Evolutionary conservation across 306 rosid genomes (phyloP).

Genomic region (Rubus idaeus): DNA sequence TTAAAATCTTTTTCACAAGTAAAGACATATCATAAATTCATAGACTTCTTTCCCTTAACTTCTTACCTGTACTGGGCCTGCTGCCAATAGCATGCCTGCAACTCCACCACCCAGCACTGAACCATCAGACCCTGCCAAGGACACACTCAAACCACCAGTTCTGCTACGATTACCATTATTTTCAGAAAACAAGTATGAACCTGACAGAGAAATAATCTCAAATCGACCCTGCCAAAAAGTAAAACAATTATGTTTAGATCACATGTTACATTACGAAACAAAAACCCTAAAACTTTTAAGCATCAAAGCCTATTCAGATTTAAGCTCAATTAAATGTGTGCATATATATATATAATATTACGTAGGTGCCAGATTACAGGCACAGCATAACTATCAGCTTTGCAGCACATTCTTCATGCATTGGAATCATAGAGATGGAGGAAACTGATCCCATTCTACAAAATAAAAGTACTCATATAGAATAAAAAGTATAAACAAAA

Average conservation of each 20-base stretch:
- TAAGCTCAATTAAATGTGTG: background rate
- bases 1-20: background rate
- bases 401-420: background rate
- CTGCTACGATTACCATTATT: constrained; percentile 39
- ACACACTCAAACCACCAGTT: constrained; percentile 47
- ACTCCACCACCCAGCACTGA: constrained; percentile 75
- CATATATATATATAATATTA: background rate
- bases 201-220: constrained; percentile 68
- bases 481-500: background rate
- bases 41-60: background rate
- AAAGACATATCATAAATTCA: background rate
- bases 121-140: constrained; percentile 64
- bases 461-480: background rate
- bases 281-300: too few relatives aligned
- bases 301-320: background rate
- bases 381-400: background rate
- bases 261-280: background rate
- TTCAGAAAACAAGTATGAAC: constrained; percentile 47
- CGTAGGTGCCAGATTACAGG: background rate
- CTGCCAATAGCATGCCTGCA: constrained; percentile 66
- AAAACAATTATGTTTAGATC: background rate
- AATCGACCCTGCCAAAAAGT: constrained; percentile 59
- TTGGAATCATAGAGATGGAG: background rate
- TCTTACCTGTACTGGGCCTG: constrained; percentile 52
- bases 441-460: background rate